Evolutionary conservation across 108 stramenopile species (phyloP).

Genomic region (Cyclostephanos invisitatus): DNA sequence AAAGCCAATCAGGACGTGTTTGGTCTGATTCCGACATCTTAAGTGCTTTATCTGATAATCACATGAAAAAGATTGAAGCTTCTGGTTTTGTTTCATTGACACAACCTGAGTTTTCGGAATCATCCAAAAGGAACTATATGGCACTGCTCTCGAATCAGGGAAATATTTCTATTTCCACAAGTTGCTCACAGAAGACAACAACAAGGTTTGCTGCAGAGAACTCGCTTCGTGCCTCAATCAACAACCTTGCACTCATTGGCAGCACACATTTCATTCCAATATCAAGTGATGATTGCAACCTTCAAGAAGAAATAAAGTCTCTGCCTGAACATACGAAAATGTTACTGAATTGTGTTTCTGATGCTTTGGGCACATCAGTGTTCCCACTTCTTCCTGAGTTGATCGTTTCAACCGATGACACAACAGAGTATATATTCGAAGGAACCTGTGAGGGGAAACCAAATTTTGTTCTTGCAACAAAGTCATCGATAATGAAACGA

Average conservation of each 20-base stretch:
- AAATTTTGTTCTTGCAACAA: neutral
- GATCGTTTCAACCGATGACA: constrained; percentile 4
- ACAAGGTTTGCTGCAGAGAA: constrained; percentile 1
- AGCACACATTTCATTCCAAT: constrained; percentile 1
- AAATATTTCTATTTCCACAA: no score
- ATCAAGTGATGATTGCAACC: constrained; percentile 1
- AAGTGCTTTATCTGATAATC: no score
- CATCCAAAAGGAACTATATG: no score
- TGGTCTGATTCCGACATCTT: no score
- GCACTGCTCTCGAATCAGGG: no score
- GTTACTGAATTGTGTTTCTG: neutral
- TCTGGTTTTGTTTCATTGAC: no score
- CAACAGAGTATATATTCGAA: constrained; percentile 1
- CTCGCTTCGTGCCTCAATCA: neutral
- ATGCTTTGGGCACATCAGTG: constrained; percentile 1
- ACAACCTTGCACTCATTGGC: neutral
- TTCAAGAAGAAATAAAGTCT: neutral
- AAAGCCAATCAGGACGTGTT: no score
- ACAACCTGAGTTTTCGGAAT: no score
- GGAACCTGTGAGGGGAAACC: constrained; percentile 1
- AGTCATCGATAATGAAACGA: neutral
- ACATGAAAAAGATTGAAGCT: no score
- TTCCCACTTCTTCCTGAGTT: neutral
- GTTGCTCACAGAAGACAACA: neutral
- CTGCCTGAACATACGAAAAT: constrained; percentile 1